Evolutionary conservation across 768 basidiomycete genomes (phyloP), one percentile per base, ranked within the genome.

Genomic region (Panus rudis): DNA sequence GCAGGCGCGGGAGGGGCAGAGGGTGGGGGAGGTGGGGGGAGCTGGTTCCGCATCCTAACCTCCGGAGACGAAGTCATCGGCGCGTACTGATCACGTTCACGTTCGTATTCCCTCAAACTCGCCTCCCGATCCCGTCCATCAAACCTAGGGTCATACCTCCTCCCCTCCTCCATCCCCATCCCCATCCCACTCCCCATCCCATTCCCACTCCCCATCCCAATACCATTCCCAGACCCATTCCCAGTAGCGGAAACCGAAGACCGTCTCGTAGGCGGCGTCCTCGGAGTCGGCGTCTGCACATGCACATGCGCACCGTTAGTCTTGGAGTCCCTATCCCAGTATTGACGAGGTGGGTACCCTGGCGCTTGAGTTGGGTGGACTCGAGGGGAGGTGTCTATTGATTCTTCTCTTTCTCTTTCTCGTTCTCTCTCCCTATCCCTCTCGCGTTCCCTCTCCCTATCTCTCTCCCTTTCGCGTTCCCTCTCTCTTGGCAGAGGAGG

Each of bases 111-210:
- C 14, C 69, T 63, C 32, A 63, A 59, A 30, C 37, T 45, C 6
- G 33, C 21, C 41, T 76, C 75, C 14, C 70, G 63, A 37, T 76
- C 75, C 14, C 70, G 63, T n/a, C 59, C 73, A 53, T 78, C 76
- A 47, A 73, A 73, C 17, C 75, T 67, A 5, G 81, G 81, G 52
- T 85, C 84, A 49, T 85, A 86, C 14, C 83, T 69, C 50, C 77
- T 68, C 13, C 28, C 43, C 27, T 50, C 48, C 17, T 28, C 22
- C 28, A 43, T 32, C 6, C n/a, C 25, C 25, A 23, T 31, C 24
- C 24, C 40, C 40, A 23, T 26, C 20, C 40, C 17, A 13, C 27
- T 4, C 27, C 40, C 6, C 8, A n/a, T 30, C 7, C 40, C n/a
- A n/a, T n/a, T n/a, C n/a, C n/a, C n/a, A n/a, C n/a, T n/a, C n/a